Base-by-base conservation (phyloP, 2,329 filamentous ascomycete genomes). In the Alternaria solani region DNA sequence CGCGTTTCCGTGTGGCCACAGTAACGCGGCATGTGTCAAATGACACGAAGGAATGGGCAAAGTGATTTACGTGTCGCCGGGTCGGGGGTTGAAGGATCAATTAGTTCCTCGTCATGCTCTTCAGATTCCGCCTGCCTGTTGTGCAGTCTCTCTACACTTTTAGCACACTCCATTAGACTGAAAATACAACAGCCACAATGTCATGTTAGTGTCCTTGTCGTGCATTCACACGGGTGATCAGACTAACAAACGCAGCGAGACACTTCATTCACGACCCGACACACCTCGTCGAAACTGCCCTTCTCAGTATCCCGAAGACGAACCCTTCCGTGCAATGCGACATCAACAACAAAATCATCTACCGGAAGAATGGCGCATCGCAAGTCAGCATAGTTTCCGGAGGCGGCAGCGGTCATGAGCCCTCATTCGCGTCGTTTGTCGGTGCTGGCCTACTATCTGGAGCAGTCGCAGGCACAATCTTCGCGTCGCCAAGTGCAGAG, bases 211-310 rank as follows among this genome's bases (percentile, higher is more conserved):
- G n/a, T 46, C 28, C 20, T 28, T 20, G 25, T 28, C 18, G 28
- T n/a, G 11, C 28, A 32, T 39, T 25, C 38, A 55, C 48, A 18
- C 25, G 23, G 25, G 11, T 30, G 12, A 20, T 16, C 34, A 28
- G 28, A 36, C 53, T 56, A 56, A 56, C 46, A 41, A 14, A 39
- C 34, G 8, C 59, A 80, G 80, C 72, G 63, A 96, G 95, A 83
- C 94, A 97, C 82, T 97, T 97, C 83, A 88, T 97, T 83, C 89
- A 93, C 78, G 91, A 96, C 76, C 88, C 93, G 42, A 87, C 88
- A 54, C 86, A 91, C 73, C 87, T 97, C 52, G 92, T 97, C 76
- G 85, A 87, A 75, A 84, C 88, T 42, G 91, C 94, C 44, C 88
- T 97, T 20, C 86, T 88, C 70, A 88, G 90, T 64, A 84, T 95